These are phyloP conservation scores for Aristolochia californica DNA, from an alignment of 164 flowering plant species.

Conservation along the genomic window DNA sequence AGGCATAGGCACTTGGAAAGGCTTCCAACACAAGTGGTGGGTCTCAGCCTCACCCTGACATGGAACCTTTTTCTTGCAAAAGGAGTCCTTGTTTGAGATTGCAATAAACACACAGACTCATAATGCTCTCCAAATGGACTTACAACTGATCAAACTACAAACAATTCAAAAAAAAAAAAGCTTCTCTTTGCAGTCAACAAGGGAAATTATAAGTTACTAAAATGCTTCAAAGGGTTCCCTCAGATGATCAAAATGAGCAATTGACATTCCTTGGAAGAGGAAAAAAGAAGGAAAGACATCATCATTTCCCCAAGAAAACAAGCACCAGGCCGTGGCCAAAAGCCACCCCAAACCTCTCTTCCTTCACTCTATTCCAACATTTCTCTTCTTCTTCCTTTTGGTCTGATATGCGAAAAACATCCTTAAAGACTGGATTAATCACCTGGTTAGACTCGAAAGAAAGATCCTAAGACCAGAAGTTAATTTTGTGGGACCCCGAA, in stretches of 20 bases:
- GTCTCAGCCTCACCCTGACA: neutral
- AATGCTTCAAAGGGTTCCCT: no score
- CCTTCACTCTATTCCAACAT: no score
- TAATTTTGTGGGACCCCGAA: no score
- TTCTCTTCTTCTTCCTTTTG: no score
- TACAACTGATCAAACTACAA: neutral
- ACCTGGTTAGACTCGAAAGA: no score
- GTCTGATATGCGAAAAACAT: no score
- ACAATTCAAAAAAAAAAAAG: neutral
- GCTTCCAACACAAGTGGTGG: slow-evolving; percentile 1
- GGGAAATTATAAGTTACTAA: no score
- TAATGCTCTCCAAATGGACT: neutral
- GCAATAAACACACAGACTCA: neutral
- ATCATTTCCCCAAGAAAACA: slow-evolving; percentile 16
- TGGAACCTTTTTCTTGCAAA: neutral
- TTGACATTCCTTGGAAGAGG: neutral
- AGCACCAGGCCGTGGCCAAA: slow-evolving; percentile 7
- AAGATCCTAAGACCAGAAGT: no score
- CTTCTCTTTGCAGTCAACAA: no score
- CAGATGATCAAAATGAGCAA: no score
- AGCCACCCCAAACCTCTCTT: no score
- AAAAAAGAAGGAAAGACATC: slow-evolving; percentile 8
- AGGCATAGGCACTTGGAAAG: slow-evolving; percentile 1
- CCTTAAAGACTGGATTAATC: no score
- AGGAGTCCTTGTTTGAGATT: slow-evolving; percentile 1